These are phyloP conservation scores for Phytopythium delawarense DNA, from an alignment of 352 stramenopile genomes.

Conservation along the genomic window DNA sequence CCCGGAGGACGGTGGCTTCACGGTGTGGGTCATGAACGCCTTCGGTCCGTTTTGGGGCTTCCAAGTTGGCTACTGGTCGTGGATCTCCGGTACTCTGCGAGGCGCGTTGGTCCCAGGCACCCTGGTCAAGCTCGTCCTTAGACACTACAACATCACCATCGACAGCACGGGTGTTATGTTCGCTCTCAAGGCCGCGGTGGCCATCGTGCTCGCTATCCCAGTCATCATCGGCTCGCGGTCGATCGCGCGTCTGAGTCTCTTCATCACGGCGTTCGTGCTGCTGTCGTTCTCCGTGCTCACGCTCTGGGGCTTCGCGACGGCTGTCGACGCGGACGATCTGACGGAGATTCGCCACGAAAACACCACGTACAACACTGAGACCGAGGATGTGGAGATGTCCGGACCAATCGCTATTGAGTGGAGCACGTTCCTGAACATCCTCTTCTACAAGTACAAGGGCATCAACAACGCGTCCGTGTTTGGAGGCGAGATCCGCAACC, in stretches of 20 bases:
- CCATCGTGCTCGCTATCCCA: constrained; percentile 27
- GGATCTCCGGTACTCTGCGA: constrained; percentile 65
- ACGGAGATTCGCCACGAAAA: constrained; percentile 35
- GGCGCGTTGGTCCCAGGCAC: constrained; percentile 63
- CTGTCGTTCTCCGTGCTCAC: constrained; percentile 41
- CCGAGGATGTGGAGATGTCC: constrained; percentile 15
- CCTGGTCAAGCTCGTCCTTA: constrained; percentile 23
- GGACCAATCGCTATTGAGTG: constrained; percentile 61
- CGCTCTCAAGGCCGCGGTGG: constrained; percentile 35
- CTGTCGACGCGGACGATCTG: constrained; percentile 31
- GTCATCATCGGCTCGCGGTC: constrained; percentile 32
- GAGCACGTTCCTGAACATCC: constrained; percentile 87
- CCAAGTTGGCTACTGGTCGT: constrained; percentile 74
- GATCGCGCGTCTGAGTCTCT: constrained; percentile 25
- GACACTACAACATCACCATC: constrained; percentile 30
- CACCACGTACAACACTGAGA: constrained; percentile 12
- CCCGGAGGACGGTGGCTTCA: constrained; percentile 78
- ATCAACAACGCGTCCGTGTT: constrained; percentile 91
- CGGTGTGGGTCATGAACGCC: constrained; percentile 88
- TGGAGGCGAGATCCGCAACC: constrained; percentile 87
- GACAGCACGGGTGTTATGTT: constrained; percentile 16
- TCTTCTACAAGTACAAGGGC: constrained; percentile 96
- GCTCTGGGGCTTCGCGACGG: constrained; percentile 29
- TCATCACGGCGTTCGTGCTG: constrained; percentile 28
- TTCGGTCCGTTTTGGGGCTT: constrained; percentile 87